Evolutionary conservation across 2,329 filamentous ascomycete genomes (phyloP), one percentile per base, ranked within the genome.

Genomic region (Ceratocystis albifundus): DNA sequence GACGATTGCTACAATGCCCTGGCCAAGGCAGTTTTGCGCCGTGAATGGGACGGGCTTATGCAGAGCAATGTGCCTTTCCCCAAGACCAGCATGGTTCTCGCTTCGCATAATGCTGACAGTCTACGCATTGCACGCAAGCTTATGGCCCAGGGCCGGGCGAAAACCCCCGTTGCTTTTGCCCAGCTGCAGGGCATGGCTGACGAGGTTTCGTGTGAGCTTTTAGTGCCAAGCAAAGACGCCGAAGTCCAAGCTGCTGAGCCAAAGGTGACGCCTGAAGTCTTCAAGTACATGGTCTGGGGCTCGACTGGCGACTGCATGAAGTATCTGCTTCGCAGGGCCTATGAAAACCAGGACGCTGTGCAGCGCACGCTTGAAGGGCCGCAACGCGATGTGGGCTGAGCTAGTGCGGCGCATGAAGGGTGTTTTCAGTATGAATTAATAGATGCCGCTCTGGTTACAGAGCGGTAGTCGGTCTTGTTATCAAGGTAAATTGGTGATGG

Each of bases 111-210:
- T 73, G 82, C 83, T 62, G 82, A 82, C 50, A 89, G 88, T 3
- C 87, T 96, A 7, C 77, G 79, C 28, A 79, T 77, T 62, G 82
- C 82, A 15, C 80, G 81, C 28, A 77, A 76, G 12, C 75, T 86
- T 30, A 77, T 82, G 67, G 79, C 80, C 70, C 74, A 72, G 5
- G 77, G 77, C 12, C 72, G 71, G 7, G 76, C 77, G 69, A 75
- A 75, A 72, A 76, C 75, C 0, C 73, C 74, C 28, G 72, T 78
- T 55, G 74, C 75, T 0, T 79, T 77, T 61, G 78, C 88, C 2
- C 92, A 96, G 77, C 82, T 96, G 0, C 88, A 93, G 78, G 92
- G 93, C 50, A 97, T 97, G 93, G 93, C 93, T 1, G 93, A 97
- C 71, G 92, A 96, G 73, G 85, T 97, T 64, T 90, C 87, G 74